Base-by-base conservation (phyloP, 2,329 filamentous ascomycete species). In the Xylariomycetidae sp. region DNA sequence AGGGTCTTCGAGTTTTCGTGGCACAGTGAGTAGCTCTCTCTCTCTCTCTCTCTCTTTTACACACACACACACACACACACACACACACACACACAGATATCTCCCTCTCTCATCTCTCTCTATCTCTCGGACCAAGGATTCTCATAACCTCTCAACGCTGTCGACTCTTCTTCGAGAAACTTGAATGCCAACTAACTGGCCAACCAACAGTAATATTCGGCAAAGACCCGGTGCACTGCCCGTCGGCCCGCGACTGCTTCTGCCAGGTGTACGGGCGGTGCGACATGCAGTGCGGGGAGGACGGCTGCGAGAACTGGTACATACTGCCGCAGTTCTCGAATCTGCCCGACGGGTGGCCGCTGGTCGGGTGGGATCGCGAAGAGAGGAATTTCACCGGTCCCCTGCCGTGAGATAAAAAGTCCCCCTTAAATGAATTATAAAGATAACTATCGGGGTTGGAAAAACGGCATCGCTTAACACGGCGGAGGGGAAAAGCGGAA, bases 231-330 rank as follows among this genome's bases (percentile, higher is more conserved):
- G 66, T 81, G 2, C 68, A 80, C 45, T 85, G 80, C 44, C 81
- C 81, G 0, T 61, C 63, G 13, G 76, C 76, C 2, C 57, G 64
- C 28, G 70, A 74, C 7, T 85, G 80, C 51, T 84, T 84, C 53
- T 85, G 81, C 58, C 74, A 79, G 25, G 67, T 77, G 12, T 85
- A 79, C 46, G 80, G 80, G 1, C 46, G 80, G 16, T 85, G 81
- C 54, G 50, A 62, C 31, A 35, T 66, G 23, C 45, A 58, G 10
- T 69, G 64, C 48, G 53, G 61, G 2, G 50, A 61, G 13, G 59
- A 64, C 15, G 63, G 62, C 16, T 84, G 80, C 48, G 58, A 68
- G 4, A 67, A 67, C 3, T 70, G 76, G 36, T 85, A 83, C 50
- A 61, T 59, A 3, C 62, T 83, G 6, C 80, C 80, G 3, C 69